Percentiles rank a stretch among this genome's conserved stretches.
Conservation (phyloP, 495 filamentous ascomycete species). For the Collariella sp. region DNA sequence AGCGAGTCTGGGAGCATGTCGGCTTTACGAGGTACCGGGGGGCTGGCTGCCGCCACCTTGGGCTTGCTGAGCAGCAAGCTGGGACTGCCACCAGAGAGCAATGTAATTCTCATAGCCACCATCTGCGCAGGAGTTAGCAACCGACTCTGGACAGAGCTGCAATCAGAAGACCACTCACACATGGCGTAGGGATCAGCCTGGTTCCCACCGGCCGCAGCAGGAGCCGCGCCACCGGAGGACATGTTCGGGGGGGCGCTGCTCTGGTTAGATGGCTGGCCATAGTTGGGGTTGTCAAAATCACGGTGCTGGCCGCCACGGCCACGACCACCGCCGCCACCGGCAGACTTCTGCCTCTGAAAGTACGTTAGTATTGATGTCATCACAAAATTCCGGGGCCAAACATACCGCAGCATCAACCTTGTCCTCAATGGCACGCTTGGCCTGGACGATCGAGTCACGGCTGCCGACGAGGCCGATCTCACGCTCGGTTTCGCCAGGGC, state of each 20-base stretch:
- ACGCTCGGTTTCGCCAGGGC: constrained; percentile 60
- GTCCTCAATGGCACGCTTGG: constrained; percentile 70
- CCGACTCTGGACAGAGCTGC: neutral
- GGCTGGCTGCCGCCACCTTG: constrained; percentile 20
- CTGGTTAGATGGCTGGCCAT: constrained; percentile 26
- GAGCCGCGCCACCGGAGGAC: constrained; percentile 16
- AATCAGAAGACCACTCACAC: constrained; percentile 17
- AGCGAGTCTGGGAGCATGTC: constrained; percentile 17
- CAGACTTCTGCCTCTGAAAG: constrained; percentile 43
- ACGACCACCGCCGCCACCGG: constrained; percentile 39
- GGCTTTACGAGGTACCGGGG: constrained; percentile 24
- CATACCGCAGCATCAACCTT: constrained; percentile 79
- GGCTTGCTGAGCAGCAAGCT: constrained; percentile 22
- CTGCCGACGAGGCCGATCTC: constrained; percentile 73
- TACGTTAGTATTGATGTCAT: constrained; percentile 19
- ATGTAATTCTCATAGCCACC: constrained; percentile 30
- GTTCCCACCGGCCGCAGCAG: constrained; percentile 13
- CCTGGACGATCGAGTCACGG: constrained; percentile 59
- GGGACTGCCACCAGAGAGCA: constrained; percentile 28
- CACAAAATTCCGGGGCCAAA: constrained; percentile 9
- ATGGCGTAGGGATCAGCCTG: constrained; percentile 27
- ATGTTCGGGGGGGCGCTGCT: constrained; percentile 18
- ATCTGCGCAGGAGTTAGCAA: constrained; percentile 16
- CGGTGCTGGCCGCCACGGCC: constrained; percentile 36
- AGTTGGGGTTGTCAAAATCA: constrained; percentile 38